Evolutionary conservation across 2,329 filamentous ascomycete species (phyloP).

Genomic region (Mycosphaerelloides madeirae): DNA sequence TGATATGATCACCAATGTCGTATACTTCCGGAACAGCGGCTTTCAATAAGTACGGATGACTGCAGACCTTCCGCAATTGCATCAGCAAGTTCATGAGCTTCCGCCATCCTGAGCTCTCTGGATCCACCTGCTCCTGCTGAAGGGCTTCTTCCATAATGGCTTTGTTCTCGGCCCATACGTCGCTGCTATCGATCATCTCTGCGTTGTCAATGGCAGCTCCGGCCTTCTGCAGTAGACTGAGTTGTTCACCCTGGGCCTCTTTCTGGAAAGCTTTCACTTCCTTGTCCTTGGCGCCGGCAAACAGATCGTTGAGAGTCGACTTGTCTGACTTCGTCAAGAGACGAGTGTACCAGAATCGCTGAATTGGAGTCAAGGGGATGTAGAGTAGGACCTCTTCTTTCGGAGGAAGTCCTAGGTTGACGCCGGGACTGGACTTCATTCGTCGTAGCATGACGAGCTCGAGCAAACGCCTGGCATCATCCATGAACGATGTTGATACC

Average conservation of each 20-base stretch:
- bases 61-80: slow-evolving; percentile 54
- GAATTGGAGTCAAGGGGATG: slow-evolving; percentile 55
- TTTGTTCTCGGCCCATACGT: slow-evolving; percentile 46
- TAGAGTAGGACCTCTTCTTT: slow-evolving; percentile 56
- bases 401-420: slow-evolving; percentile 52
- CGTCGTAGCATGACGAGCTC: slow-evolving; percentile 57
- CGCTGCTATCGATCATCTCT: slow-evolving; percentile 16
- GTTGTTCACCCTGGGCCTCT: slow-evolving; percentile 34
- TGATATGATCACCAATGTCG: slow-evolving; percentile 44
- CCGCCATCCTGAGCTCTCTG: slow-evolving; percentile 29
- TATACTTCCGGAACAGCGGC: slow-evolving; percentile 45
- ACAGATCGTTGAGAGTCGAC: slow-evolving; percentile 50
- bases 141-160: slow-evolving; percentile 39
- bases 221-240: slow-evolving; percentile 26
- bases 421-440: slow-evolving; percentile 52
- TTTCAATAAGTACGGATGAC: slow-evolving; percentile 51
- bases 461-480: slow-evolving; percentile 49
- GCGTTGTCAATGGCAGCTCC: slow-evolving; percentile 27
- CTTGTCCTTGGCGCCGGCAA: slow-evolving; percentile 45
- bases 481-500: slow-evolving; percentile 51
- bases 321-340: slow-evolving; percentile 53
- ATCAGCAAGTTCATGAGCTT: slow-evolving; percentile 52
- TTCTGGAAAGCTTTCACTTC: slow-evolving; percentile 36
- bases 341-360: slow-evolving; percentile 55
- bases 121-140: slow-evolving; percentile 28